Conservation (phyloP, 768 basidiomycete genomes). For the Gloeophyllum trabeum region DNA sequence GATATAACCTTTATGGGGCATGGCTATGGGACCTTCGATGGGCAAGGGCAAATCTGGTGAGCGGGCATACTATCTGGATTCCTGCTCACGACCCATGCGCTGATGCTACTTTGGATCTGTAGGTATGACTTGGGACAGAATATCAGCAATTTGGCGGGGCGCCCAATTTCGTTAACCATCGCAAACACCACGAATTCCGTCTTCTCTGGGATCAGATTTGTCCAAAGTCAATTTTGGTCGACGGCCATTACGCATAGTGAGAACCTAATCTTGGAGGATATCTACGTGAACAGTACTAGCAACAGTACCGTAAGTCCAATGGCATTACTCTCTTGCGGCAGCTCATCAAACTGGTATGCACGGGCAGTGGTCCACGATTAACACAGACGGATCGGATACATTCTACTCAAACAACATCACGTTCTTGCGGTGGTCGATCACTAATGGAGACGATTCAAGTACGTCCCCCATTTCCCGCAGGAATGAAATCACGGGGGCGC, state of each 20-base stretch:
- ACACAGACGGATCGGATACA: slow-evolving; percentile 27
- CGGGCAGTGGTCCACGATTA: slow-evolving; percentile 17
- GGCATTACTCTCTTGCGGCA: not conserved
- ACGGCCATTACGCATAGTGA: slow-evolving; percentile 23
- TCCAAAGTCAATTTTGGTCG: slow-evolving; percentile 32
- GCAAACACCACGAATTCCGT: slow-evolving; percentile 22
- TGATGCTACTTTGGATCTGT: no score
- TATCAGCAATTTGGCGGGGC: slow-evolving; percentile 23
- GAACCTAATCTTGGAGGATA: slow-evolving; percentile 23
- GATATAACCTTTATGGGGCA: slow-evolving; percentile 18
- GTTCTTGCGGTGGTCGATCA: slow-evolving; percentile 25
- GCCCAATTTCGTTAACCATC: slow-evolving; percentile 26
- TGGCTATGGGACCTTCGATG: slow-evolving; percentile 26
- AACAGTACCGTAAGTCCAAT: slow-evolving; percentile 15
- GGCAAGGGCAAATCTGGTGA: slow-evolving; percentile 29
- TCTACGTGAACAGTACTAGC: slow-evolving; percentile 28
- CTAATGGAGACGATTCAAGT: slow-evolving; percentile 27
- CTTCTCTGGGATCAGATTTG: slow-evolving; percentile 24
- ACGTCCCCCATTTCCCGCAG: no score
- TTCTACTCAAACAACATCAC: slow-evolving; percentile 26
- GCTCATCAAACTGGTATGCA: not conserved
- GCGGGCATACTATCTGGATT: slow-evolving; percentile 1
- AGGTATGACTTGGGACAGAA: slow-evolving; percentile 27
- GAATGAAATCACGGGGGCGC: no score
- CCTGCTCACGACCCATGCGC: no score